Evolutionary conservation across 306 rosid species (phyloP).

Genomic region (Arachis hypogaea): DNA sequence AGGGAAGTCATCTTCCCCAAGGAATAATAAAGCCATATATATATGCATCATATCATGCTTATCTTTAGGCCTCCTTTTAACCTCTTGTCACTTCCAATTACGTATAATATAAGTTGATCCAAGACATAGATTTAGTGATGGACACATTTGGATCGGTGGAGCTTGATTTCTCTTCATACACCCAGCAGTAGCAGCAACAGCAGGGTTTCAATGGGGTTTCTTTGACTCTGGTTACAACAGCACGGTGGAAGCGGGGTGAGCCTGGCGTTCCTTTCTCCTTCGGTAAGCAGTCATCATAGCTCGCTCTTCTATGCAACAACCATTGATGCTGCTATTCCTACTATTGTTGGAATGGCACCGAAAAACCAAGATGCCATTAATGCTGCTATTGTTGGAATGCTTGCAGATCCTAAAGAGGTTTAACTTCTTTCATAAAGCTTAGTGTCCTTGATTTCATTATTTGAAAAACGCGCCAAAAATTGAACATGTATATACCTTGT

Average conservation of each 20-base stretch:
- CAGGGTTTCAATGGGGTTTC: conserved; percentile 58
- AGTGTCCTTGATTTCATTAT: too few species aligned
- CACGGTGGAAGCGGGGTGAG: conserved; percentile 71
- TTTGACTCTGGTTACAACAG: conserved; percentile 83
- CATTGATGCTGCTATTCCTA: too few species aligned
- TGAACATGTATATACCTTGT: too few species aligned
- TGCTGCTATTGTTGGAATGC: too few species aligned
- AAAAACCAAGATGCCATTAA: too few species aligned
- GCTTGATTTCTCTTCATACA: conserved; percentile 71
- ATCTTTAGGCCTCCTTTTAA: conserved; percentile 33
- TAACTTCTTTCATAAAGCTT: too few species aligned
- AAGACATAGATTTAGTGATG: neutral
- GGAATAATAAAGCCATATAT: conserved; percentile 28
- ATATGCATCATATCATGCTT: conserved; percentile 26
- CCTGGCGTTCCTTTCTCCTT: conserved; percentile 58
- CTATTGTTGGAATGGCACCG: too few species aligned
- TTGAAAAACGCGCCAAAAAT: too few species aligned
- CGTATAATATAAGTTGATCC: neutral
- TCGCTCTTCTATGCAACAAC: too few species aligned
- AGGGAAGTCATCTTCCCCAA: conserved; percentile 15
- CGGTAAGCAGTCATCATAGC: neutral
- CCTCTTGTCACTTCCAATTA: conserved; percentile 32
- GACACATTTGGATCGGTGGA: conserved; percentile 66
- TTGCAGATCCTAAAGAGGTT: too few species aligned
- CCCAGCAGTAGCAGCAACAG: conserved; percentile 38